Conservation (phyloP, 2,329 filamentous ascomycete genomes). For the Chrysoporthe cubensis region DNA sequence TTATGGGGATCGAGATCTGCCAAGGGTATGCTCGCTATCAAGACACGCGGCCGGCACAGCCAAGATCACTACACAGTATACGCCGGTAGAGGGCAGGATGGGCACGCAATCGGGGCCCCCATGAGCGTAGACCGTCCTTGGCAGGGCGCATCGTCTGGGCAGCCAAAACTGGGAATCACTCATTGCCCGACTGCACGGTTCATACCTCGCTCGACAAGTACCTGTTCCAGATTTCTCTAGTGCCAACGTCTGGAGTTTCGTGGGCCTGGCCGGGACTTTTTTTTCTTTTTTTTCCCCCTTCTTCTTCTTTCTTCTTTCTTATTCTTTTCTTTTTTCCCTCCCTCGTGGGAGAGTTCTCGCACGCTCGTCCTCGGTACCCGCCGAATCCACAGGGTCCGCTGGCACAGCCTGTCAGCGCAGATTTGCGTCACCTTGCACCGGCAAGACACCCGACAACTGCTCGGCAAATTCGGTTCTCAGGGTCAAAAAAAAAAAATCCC, state of each 20-base stretch:
- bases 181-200: neutral
- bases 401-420: slow-evolving; percentile 1
- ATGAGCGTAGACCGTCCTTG: neutral
- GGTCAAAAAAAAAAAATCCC: neutral
- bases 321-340: neutral
- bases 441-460: neutral
- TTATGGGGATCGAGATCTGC: neutral
- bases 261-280: neutral
- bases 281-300: neutral
- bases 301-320: neutral
- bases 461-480: neutral
- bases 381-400: slow-evolving; percentile 4
- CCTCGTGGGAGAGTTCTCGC: neutral
- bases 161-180: neutral
- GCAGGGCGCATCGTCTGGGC: neutral
- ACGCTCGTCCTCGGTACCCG: neutral
- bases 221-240: neutral
- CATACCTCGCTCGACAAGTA: neutral
- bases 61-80: neutral
- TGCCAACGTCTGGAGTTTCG: neutral
- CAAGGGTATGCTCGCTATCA: neutral
- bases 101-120: neutral
- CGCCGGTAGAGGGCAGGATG: neutral
- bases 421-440: slow-evolving; percentile 1
- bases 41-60: neutral